These are phyloP conservation scores for Colletotrichum camelliae DNA, from an alignment of 2,329 filamentous ascomycete species.

Conservation along the genomic window DNA sequence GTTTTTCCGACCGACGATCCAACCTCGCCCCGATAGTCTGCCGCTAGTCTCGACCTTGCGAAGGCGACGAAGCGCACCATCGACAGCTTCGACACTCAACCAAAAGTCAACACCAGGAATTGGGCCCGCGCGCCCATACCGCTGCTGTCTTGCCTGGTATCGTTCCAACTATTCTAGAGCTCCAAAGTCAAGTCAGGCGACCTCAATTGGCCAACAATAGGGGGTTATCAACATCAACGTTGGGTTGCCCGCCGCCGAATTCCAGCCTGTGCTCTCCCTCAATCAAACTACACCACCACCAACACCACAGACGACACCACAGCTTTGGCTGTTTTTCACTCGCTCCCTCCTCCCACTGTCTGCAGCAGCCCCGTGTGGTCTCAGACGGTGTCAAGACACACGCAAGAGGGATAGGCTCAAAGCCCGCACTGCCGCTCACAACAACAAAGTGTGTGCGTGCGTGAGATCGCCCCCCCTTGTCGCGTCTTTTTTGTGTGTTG, in stretches of 20 bases:
- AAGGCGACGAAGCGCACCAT: slow-evolving; percentile 4
- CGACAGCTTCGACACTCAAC: background rate
- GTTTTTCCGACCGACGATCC: slow-evolving; percentile 9
- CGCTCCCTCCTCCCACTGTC: background rate
- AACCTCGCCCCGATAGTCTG: slow-evolving; percentile 14
- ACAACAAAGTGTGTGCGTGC: slow-evolving; percentile 6
- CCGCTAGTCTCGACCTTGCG: slow-evolving; percentile 10
- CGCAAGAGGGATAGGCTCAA: slow-evolving; percentile 7
- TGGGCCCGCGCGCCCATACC: slow-evolving; percentile 1
- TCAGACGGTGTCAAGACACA: slow-evolving; percentile 4
- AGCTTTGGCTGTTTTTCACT: background rate
- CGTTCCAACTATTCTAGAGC: background rate
- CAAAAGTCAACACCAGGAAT: background rate
- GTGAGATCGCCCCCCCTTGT: slow-evolving; percentile 2
- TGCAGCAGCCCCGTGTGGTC: slow-evolving; percentile 3
- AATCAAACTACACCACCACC: background rate
- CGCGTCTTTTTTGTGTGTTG: slow-evolving; percentile 8
- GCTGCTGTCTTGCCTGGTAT: background rate
- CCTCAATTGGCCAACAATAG: slow-evolving; percentile 5
- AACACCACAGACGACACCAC: background rate
- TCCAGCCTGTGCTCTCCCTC: background rate
- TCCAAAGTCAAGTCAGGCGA: background rate
- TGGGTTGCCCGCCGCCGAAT: background rate
- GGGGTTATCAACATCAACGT: background rate
- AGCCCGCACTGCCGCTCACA: slow-evolving; percentile 17